Evolutionary conservation across 169 alveolate genomes (phyloP).

Genomic region (Cryptosporidium sp.): DNA sequence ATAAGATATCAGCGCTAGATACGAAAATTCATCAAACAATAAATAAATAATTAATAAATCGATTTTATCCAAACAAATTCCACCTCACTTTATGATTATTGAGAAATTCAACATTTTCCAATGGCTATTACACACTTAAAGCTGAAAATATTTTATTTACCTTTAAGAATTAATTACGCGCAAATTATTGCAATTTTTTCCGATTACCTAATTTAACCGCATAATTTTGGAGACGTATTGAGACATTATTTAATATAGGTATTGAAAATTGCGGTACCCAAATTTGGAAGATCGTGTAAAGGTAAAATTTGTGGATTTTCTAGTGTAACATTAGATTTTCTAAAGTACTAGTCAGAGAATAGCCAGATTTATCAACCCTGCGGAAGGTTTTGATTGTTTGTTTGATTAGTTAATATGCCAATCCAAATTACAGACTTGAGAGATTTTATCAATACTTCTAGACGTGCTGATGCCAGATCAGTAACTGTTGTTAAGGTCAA

Average conservation of each 20-base stretch:
- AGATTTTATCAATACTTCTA: slow-evolving; percentile 84
- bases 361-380: not conserved
- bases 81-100: not conserved
- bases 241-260: not conserved
- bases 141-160: not conserved
- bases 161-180: slow-evolving; percentile 2
- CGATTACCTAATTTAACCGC: not conserved
- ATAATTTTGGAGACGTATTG: slow-evolving; percentile 20
- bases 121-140: not conserved
- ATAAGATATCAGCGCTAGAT: slow-evolving; percentile 37
- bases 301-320: not conserved
- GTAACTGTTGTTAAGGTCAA: slow-evolving; percentile 88
- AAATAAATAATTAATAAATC: not conserved
- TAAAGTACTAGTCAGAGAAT: not conserved
- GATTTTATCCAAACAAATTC: not conserved
- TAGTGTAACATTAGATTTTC: not conserved
- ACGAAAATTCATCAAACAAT: not conserved
- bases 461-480: slow-evolving; percentile 87
- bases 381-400: not conserved
- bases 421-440: slow-evolving; percentile 85
- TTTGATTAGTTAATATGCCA: slow-evolving; percentile 80
- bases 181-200: slow-evolving; percentile 18
- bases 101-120: not conserved
- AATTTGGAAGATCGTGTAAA: not conserved
- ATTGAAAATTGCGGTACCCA: slow-evolving; percentile 16